Conservation (phyloP, 768 basidiomycete genomes). For the Lyophyllum shimeji region DNA sequence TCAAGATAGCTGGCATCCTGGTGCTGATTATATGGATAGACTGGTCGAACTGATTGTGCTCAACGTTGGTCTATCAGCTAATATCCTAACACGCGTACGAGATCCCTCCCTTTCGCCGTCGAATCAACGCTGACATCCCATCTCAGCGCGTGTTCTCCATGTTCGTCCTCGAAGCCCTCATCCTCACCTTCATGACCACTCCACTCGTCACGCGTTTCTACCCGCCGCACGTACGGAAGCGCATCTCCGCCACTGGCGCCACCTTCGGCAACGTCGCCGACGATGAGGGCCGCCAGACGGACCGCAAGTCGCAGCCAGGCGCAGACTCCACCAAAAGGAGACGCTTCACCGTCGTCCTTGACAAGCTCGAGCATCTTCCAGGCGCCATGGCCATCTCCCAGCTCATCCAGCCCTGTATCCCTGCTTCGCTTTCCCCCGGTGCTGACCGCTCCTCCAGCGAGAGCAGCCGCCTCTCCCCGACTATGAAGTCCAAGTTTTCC, state of each 20-base stretch:
- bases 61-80: constrained; percentile 85
- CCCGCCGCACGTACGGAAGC: constrained; percentile 58
- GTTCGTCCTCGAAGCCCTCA: constrained; percentile 86
- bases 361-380: constrained; percentile 86
- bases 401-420: constrained; percentile 55
- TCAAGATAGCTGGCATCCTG: neutral
- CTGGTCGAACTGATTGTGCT: constrained; percentile 94
- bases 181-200: constrained; percentile 85
- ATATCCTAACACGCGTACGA: constrained; percentile 62
- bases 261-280: constrained; percentile 47
- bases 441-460: constrained; percentile 14
- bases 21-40: constrained; percentile 31
- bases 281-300: constrained; percentile 26
- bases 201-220: constrained; percentile 69
- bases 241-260: constrained; percentile 43
- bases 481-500: neutral
- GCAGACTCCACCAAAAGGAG: constrained; percentile 5
- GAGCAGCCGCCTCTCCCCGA: neutral
- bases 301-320: constrained; percentile 3
- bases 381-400: constrained; percentile 89
- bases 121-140: neutral
- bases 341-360: constrained; percentile 83
- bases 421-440: neutral
- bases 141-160: constrained; percentile 79
- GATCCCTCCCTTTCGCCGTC: neutral